Evolutionary conservation across 2,329 filamentous ascomycete species (phyloP), one percentile per base, ranked within the genome.

Genomic region (Parascedosporium putredinis): DNA sequence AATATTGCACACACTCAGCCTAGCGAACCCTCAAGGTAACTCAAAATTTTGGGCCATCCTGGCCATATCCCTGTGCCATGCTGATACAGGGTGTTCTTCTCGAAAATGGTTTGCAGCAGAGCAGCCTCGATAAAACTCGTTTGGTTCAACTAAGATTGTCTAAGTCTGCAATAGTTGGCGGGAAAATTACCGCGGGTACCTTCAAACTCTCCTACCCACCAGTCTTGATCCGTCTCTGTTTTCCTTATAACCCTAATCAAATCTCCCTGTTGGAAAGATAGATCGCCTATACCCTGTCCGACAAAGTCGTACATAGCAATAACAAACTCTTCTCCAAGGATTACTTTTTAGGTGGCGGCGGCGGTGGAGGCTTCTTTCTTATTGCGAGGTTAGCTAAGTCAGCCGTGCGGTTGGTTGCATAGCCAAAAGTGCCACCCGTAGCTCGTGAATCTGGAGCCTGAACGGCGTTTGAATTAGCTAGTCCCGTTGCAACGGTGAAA

Each of bases 161-260:
- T 38, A 27, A 25, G 51, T 57, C 75, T 75, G 60, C 84, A 87
- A 66, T 94, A 94, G 64, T 94, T 94, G 5, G 88, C 88, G 1
- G 88, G 88, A 61, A 94, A 94, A 56, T 72, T 81, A 3, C 88
- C 88, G 60, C 73, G 76, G 23, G 71, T 63, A 0, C 87, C 87
- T 36, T 72, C 71, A 12, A 90, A 55, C 64, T 93, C 86, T 10
- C 88, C 88, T 54, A 87, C 78, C 88, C 88, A 94, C 87, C 88
- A 94, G 61, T 93, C 88, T 65, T 93, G 84, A 20, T 80, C 83
- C 53, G 83, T 88, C 5, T 79, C 76, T 2, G 88, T 93, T 69
- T 84, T 88, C 68, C 86, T 86, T 27, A 89, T 60, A 3, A 94
- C 82, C 43, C 74, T 78, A 57, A 94, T 94, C 46, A 76, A 73